Evolutionary conservation across 2,329 filamentous ascomycete species (phyloP).

Genomic region (Blastomyces gilchristii): DNA sequence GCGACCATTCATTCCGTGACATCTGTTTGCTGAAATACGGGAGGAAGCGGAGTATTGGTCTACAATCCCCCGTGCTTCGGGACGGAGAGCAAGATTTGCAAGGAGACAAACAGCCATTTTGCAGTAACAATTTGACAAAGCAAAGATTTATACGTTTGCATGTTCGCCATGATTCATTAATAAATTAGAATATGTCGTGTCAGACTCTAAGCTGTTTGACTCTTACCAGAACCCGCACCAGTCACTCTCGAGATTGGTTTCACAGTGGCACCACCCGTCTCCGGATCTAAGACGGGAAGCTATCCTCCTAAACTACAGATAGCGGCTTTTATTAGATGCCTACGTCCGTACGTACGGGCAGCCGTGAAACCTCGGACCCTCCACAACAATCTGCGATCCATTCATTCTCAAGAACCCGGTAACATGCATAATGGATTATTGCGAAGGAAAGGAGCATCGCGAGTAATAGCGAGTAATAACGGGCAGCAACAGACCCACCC

Average conservation of each 20-base stretch:
- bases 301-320: neutral
- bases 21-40: conserved; percentile 37
- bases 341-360: too few relatives aligned
- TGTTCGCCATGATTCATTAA: conserved; percentile 4
- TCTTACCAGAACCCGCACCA: conserved; percentile 44
- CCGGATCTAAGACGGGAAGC: neutral
- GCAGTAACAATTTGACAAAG: conserved; percentile 36
- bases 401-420: too few relatives aligned
- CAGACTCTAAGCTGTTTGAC: neutral
- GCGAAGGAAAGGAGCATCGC: too few relatives aligned
- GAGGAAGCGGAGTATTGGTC: conserved; percentile 27
- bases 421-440: too few relatives aligned
- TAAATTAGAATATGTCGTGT: neutral
- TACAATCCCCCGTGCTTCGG: conserved; percentile 35
- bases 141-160: conserved; percentile 37
- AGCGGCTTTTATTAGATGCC: neutral
- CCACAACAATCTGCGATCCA: too few relatives aligned
- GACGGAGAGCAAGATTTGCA: conserved; percentile 36
- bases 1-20: conserved; percentile 39
- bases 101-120: conserved; percentile 37
- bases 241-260: conserved; percentile 28
- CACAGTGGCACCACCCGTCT: neutral
- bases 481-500: too few relatives aligned
- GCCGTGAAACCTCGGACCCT: too few relatives aligned
- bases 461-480: too few relatives aligned